Evolutionary conservation across 2,329 filamentous ascomycete species (phyloP).

Genomic region (Ceratocystis smalleyi): DNA sequence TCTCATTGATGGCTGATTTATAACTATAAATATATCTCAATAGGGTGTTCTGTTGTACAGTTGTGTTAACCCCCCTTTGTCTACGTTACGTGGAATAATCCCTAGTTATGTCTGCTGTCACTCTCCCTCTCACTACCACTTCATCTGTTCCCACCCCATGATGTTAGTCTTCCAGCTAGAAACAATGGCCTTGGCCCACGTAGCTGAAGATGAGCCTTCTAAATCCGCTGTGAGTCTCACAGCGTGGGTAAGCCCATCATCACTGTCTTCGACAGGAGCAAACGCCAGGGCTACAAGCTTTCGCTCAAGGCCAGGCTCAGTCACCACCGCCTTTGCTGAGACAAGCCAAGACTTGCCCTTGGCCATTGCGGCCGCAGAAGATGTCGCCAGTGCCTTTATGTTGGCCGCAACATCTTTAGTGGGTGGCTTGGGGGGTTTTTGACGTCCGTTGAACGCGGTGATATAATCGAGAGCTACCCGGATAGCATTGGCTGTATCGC

Average conservation of each 20-base stretch:
- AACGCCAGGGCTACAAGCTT: constrained; percentile 26
- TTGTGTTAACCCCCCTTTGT: background rate
- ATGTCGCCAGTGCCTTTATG: constrained; percentile 24
- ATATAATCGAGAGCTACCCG: constrained; percentile 25
- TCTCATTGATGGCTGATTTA: background rate
- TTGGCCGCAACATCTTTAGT: constrained; percentile 26
- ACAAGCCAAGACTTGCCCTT: constrained; percentile 23
- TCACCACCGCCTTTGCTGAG: constrained; percentile 23
- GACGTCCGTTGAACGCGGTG: constrained; percentile 25
- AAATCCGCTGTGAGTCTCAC: constrained; percentile 53
- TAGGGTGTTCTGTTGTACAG: background rate
- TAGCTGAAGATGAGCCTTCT: constrained; percentile 67
- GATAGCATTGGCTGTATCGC: constrained; percentile 26
- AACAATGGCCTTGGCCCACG: constrained; percentile 18
- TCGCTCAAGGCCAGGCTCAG: constrained; percentile 21
- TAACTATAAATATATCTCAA: background rate
- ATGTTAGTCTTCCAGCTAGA: constrained; percentile 20
- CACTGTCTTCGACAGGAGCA: constrained; percentile 46
- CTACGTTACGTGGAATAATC: background rate
- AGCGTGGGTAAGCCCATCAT: constrained; percentile 65
- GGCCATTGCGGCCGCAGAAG: constrained; percentile 23
- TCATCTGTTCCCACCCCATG: constrained; percentile 21
- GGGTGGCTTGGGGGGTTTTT: constrained; percentile 27
- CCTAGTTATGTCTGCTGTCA: constrained; percentile 18
- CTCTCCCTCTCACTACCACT: constrained; percentile 17